Evolutionary conservation across 2,329 filamentous ascomycete species (phyloP), one percentile per base, ranked within the genome.

Genomic region (Sporothrix inflata): DNA sequence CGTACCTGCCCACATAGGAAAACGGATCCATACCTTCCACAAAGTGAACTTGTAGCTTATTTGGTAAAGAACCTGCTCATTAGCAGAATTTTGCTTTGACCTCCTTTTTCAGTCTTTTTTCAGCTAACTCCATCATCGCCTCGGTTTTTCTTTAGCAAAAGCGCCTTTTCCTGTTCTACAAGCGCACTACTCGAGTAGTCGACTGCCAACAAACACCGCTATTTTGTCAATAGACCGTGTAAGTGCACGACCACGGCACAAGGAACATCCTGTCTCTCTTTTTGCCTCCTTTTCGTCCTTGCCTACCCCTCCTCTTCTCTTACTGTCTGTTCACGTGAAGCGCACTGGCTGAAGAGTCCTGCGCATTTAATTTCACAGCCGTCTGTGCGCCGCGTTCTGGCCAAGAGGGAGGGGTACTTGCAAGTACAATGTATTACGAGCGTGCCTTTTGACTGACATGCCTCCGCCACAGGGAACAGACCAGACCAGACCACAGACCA

Each of bases 151-250:
- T 49, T n/a, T 24, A 47, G 27, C 42, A 66, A 66, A 19, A 45
- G 49, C 24, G 14, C 63, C 42, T 49, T 16, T 45, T 27, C 12
- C 38, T 34, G 14, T 1, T 24, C 30, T 40, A 34, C 47, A 1
- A 38, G 14, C 19, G 47, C 47, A 40, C 65, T 68, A 68, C 24
- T 9, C 65, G 11, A 40, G 60, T n/a, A 34, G 14, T 47, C 65
- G 30, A 40, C 65, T 19, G 4, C 65, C 65, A 53, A 24, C 65
- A 24, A 24, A 21, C 24, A 21, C 47, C 65, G 45, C 45, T 68
- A 68, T 53, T 51, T 67, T 67, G 63, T 12, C 65, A 68, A 55
- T 53, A 68, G 65, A 68, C 21, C 11, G 57, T 65, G 61, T 42
- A 63, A 42, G 40, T 65, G 61, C 40, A 9, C 24, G 40, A 24